Conservation (phyloP, 345 rosid genomes). For the Citrus hindsii region DNA sequence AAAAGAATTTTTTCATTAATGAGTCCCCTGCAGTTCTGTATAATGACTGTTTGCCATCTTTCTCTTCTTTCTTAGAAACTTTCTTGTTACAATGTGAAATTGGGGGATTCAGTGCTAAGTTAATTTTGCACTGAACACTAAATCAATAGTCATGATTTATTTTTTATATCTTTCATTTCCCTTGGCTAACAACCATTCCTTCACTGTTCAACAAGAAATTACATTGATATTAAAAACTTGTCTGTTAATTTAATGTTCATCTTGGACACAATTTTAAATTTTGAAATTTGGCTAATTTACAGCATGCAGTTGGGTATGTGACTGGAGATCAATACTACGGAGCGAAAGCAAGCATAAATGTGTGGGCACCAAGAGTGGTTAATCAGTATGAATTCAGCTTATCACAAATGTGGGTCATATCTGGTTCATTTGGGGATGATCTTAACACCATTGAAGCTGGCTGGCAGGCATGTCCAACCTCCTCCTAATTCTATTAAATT, state of each 20-base stretch:
- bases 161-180: too few species aligned
- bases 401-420: slow-evolving; percentile 94
- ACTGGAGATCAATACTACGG: slow-evolving; percentile 84
- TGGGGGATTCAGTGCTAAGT: too few species aligned
- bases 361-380: slow-evolving; percentile 83
- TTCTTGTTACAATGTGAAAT: neutral
- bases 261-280: neutral
- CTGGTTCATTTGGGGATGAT: slow-evolving; percentile 88
- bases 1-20: neutral
- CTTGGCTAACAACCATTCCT: too few species aligned
- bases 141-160: neutral
- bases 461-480: slow-evolving; percentile 65
- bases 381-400: slow-evolving; percentile 87
- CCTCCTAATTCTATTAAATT: neutral
- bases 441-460: slow-evolving; percentile 99
- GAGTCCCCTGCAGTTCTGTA: neutral
- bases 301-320: slow-evolving; percentile 98
- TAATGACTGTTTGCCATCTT: neutral
- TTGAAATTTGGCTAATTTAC: slow-evolving; percentile 3
- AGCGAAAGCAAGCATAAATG: slow-evolving; percentile 95
- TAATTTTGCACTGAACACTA: too few species aligned
- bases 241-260: too few species aligned
- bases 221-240: too few species aligned
- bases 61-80: neutral
- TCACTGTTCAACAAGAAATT: too few species aligned